Conservation (phyloP, 441 rosid species). For the Populus trichocarpa region DNA sequence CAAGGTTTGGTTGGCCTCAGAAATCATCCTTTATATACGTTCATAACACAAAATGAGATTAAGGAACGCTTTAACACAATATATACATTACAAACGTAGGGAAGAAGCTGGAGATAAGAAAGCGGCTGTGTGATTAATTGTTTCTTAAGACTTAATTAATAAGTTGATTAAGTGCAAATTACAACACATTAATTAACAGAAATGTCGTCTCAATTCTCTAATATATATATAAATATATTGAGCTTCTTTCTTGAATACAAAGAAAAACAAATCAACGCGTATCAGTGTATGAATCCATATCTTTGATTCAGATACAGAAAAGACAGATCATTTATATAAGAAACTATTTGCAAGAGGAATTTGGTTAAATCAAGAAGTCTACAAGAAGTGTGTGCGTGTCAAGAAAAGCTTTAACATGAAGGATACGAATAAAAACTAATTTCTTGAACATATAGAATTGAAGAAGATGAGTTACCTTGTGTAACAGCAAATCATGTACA, state of each 20-base stretch:
- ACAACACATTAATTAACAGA: neutral
- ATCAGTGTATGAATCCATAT: neutral
- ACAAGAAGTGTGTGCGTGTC: neutral
- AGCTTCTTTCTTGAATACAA: constrained; percentile 16
- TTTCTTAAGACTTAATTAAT: neutral
- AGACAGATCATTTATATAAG: neutral
- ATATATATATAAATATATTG: too few species aligned
- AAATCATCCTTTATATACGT: neutral
- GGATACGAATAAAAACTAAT: neutral
- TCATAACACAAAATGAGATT: neutral
- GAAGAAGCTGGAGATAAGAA: constrained; percentile 13
- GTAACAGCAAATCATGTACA: neutral
- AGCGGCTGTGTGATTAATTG: constrained; percentile 20
- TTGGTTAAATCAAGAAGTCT: neutral
- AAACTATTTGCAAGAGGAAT: neutral
- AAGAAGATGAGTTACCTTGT: neutral
- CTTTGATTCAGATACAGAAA: neutral
- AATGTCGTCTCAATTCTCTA: neutral
- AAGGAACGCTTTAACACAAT: neutral
- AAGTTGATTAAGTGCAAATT: neutral
- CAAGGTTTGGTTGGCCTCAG: neutral
- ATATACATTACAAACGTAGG: neutral
- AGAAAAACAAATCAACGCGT: constrained; percentile 8
- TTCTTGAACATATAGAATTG: neutral
- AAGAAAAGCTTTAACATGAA: neutral